These are phyloP conservation scores for Paramecium octaurelia DNA, from an alignment of 73 alveolate species.

Conservation along the genomic window DNA sequence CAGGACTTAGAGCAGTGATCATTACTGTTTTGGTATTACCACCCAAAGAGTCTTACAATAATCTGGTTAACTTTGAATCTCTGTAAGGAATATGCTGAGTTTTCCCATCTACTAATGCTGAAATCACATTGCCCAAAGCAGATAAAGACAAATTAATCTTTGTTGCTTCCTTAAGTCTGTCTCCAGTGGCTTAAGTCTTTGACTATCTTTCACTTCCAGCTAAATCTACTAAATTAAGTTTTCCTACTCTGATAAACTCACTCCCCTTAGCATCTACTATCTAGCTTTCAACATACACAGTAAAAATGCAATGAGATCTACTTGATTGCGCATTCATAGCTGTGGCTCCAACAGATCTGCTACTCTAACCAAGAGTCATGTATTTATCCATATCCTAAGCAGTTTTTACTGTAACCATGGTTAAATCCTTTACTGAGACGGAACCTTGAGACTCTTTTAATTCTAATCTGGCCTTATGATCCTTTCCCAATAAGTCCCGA, in stretches of 20 bases:
- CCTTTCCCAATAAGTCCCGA: conserved; percentile 84
- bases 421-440: conserved; percentile 79
- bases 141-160: conserved; percentile 93
- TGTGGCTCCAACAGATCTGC: conserved; percentile 90
- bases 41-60: conserved; percentile 96
- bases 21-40: conserved; percentile 99
- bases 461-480: conserved; percentile 72
- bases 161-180: conserved; percentile 93
- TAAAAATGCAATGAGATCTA: conserved; percentile 93
- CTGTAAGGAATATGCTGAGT: conserved; percentile 94
- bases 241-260: conserved; percentile 79
- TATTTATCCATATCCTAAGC: conserved; percentile 82
- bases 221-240: conserved; percentile 94
- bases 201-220: conserved; percentile 97
- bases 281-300: conserved; percentile 89
- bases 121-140: conserved; percentile 93
- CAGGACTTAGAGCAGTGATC: conserved; percentile 97
- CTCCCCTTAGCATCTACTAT: conserved; percentile 80
- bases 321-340: conserved; percentile 94
- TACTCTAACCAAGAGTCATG: conserved; percentile 86
- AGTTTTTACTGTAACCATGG: conserved; percentile 81
- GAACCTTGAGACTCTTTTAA: conserved; percentile 91
- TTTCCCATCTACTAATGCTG: conserved; percentile 92
- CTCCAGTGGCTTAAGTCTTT: conserved; percentile 93
- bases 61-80: conserved; percentile 95